Conservation (phyloP, 805 yeast species). For the Zygotorulaspora danielsina region DNA sequence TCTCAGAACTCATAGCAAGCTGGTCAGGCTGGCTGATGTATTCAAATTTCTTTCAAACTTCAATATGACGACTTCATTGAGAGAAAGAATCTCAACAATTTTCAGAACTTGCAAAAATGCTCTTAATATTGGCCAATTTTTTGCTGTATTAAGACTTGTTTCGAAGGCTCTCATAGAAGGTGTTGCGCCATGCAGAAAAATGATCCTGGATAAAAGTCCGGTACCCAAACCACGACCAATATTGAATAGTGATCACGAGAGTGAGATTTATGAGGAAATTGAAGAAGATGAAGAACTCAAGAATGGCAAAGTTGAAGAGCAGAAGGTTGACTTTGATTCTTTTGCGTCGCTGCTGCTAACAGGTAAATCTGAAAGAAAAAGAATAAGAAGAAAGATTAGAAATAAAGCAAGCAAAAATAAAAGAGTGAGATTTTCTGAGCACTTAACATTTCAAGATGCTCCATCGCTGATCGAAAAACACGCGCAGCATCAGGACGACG, state of each 20-base stretch:
- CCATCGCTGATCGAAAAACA: slow-evolving; percentile 10
- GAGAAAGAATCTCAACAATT: slow-evolving; percentile 48
- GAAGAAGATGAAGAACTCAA: slow-evolving; percentile 29
- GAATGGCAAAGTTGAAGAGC: slow-evolving; percentile 14
- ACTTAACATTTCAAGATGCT: slow-evolving; percentile 42
- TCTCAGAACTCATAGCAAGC: slow-evolving; percentile 60
- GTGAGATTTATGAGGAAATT: slow-evolving; percentile 44
- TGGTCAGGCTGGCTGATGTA: slow-evolving; percentile 73
- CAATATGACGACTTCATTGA: slow-evolving; percentile 50
- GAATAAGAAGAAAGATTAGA: slow-evolving; percentile 33
- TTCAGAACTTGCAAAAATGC: slow-evolving; percentile 50
- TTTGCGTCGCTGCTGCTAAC: slow-evolving; percentile 81
- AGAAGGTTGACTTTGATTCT: slow-evolving; percentile 71
- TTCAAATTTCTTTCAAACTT: slow-evolving; percentile 74
- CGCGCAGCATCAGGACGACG: slow-evolving; percentile 17
- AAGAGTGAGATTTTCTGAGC: slow-evolving; percentile 70
- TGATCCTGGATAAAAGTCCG: slow-evolving; percentile 54
- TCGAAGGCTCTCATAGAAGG: slow-evolving; percentile 60
- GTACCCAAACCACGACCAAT: slow-evolving; percentile 81
- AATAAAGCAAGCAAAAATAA: slow-evolving; percentile 43
- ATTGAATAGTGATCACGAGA: slow-evolving; percentile 53
- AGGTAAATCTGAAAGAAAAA: slow-evolving; percentile 60
- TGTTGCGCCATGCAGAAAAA: slow-evolving; percentile 47
- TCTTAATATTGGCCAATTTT: slow-evolving; percentile 85
- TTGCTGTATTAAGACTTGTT: slow-evolving; percentile 75